These are phyloP conservation scores for Pythium dissotocum DNA, from an alignment of 352 stramenopile species.

Conservation along the genomic window DNA sequence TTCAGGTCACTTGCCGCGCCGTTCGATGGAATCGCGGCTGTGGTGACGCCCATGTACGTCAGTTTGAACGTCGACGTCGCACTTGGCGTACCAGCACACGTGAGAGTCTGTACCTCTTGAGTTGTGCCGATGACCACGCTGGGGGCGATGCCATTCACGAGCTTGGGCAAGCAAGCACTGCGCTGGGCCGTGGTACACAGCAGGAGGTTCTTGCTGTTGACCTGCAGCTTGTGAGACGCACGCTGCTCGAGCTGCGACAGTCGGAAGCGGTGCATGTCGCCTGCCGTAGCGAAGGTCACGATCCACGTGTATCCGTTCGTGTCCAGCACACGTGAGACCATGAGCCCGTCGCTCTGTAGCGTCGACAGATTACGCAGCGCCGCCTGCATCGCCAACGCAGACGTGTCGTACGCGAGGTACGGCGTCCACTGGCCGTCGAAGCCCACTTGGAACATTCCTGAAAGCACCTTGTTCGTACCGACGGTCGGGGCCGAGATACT, in stretches of 20 bases:
- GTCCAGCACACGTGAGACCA: slow-evolving; percentile 55
- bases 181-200: slow-evolving; percentile 51
- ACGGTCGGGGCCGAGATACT: slow-evolving; percentile 63
- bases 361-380: slow-evolving; percentile 53
- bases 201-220: slow-evolving; percentile 53
- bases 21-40: slow-evolving; percentile 41
- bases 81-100: slow-evolving; percentile 37
- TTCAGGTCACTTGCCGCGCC: slow-evolving; percentile 41
- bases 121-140: slow-evolving; percentile 44
- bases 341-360: slow-evolving; percentile 56
- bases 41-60: slow-evolving; percentile 54
- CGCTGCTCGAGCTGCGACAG: slow-evolving; percentile 44
- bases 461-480: slow-evolving; percentile 45
- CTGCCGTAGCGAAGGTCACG: slow-evolving; percentile 63
- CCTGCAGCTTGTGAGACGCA: slow-evolving; percentile 54
- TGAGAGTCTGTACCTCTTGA: slow-evolving; percentile 61
- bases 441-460: slow-evolving; percentile 86
- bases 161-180: slow-evolving; percentile 39
- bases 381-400: slow-evolving; percentile 75
- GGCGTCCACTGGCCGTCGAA: slow-evolving; percentile 88
- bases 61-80: slow-evolving; percentile 57
- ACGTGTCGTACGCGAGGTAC: slow-evolving; percentile 87
- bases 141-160: slow-evolving; percentile 45
- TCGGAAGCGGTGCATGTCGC: slow-evolving; percentile 57
- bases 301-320: slow-evolving; percentile 81